Base-by-base conservation (phyloP, 495 filamentous ascomycete species). In the Trichocladium uniseriatum region DNA sequence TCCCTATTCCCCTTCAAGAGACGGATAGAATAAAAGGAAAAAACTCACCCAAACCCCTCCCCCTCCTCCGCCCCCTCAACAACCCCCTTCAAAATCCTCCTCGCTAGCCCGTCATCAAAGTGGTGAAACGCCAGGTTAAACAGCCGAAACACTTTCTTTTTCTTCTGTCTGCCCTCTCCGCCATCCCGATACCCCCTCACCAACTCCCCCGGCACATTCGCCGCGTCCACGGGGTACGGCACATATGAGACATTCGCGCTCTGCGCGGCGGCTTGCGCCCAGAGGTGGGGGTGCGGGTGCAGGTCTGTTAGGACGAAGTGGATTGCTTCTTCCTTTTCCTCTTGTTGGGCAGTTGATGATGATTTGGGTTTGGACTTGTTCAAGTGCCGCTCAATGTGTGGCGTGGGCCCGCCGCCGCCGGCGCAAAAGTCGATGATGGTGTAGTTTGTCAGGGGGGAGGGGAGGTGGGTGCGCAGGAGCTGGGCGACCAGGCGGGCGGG, bases 81-180 rank as follows among this genome's bases (percentile, higher is more conserved):
- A 0, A 82, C 81, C 55, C 81, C 81, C 34, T 68, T 64, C 34
- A 89, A 61, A 11, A 87, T 79, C 3, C 64, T 64, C 27, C 52
- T 55, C 6, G 83, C 85, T 21, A 78, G 54, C 14, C 62, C 62
- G 54, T 89, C 79, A 45, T 79, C 74, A 54, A 89, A 87, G 65
- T 89, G 85, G 57, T 89, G 85, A 61, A 87, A 89, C 5, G 82
- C 78, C 10, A 89, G 69, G 56, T 79, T 85, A 63, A 83, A 89
- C 21, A 87, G 64, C 2, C 81, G 69, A 62, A 87, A 84, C 11
- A 82, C 71, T 54, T 70, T 69, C 41, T 62, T 67, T 2, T 62
- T 50, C 2, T 62, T 65, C 32, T 36, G 5, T 4, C 32, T 11
- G 8, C n/a, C 32, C 32, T 11, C 32, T 2, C 35, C 35, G 3